phyloP scores from a whole-genome alignment of 108 stramenopile genomes.

The Craspedostauros australis region DNA sequence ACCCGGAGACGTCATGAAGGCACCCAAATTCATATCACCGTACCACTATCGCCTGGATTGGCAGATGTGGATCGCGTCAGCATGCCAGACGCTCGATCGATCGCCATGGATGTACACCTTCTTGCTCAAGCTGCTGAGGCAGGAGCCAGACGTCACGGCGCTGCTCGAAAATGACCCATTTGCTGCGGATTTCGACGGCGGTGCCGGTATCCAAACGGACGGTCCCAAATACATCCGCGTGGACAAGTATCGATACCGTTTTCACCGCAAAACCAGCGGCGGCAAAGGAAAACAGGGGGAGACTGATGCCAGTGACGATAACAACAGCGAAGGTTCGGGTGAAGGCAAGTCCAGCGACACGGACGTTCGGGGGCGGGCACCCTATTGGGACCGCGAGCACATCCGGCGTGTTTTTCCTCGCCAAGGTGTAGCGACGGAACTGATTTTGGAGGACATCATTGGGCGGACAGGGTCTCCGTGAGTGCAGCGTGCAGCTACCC shows the following conservation, averaged over 20 bases:
- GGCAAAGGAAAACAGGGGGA: no score
- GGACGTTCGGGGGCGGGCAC: no score
- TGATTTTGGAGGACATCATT: slow-evolving; percentile 18
- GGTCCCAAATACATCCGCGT: slow-evolving; percentile 53
- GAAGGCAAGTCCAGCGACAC: slow-evolving; percentile 3
- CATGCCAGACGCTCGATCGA: slow-evolving; percentile 24
- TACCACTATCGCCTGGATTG: slow-evolving; percentile 67
- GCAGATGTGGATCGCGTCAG: slow-evolving; percentile 59
- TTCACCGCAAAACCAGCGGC: no score
- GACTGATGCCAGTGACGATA: no score
- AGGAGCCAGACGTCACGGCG: slow-evolving; percentile 41
- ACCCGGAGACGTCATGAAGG: slow-evolving; percentile 36
- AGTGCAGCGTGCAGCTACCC: no score
- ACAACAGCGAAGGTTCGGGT: no score
- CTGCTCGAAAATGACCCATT: slow-evolving; percentile 51
- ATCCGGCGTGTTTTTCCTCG: slow-evolving; percentile 41
- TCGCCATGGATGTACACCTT: slow-evolving; percentile 52
- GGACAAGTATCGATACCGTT: slow-evolving; percentile 49
- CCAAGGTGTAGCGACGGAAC: slow-evolving; percentile 36
- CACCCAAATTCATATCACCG: slow-evolving; percentile 42
- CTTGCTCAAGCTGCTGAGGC: slow-evolving; percentile 37
- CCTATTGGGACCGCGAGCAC: slow-evolving; percentile 50
- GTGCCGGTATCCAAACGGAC: no score
- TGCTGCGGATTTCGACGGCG: slow-evolving; percentile 3
- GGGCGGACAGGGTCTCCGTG: no score